A percentile compares a stretch with the other conserved stretches of the same genome.
Evolutionary conservation across 441 rosid species (phyloP).

Genomic region (Syzygium syzygioides): DNA sequence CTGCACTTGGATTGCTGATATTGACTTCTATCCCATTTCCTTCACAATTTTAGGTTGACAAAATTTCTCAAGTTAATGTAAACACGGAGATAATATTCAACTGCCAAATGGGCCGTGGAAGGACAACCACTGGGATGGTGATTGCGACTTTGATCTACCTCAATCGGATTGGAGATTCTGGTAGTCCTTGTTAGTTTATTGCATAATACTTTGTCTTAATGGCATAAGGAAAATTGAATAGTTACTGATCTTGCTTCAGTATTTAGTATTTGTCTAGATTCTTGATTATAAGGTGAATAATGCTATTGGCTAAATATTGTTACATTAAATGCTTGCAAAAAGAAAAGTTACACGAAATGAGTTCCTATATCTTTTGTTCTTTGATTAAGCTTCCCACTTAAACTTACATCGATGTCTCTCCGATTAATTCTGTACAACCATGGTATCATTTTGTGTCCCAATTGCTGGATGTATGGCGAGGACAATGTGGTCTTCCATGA

Average conservation of each 20-base stretch:
- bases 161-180: slow-evolving; percentile 86
- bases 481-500: not conserved
- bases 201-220: not conserved
- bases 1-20: slow-evolving; percentile 2
- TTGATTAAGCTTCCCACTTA: not conserved
- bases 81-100: slow-evolving; percentile 80
- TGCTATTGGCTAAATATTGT: not conserved
- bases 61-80: slow-evolving; percentile 73
- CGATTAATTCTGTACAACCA: not conserved
- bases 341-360: not conserved
- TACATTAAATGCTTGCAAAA: not conserved
- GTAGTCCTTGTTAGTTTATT: slow-evolving; percentile 33
- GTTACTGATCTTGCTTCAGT: not conserved
- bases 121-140: slow-evolving; percentile 99
- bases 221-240: not conserved
- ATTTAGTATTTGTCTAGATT: not conserved
- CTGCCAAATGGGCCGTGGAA: slow-evolving; percentile 99
- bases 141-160: slow-evolving; percentile 91
- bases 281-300: not conserved
- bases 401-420: not conserved
- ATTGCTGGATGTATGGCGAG: not conserved
- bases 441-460: not conserved
- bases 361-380: not conserved
- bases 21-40: not conserved
- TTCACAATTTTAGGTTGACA: slow-evolving; percentile 56